A percentile compares a stretch with the other conserved stretches of the same genome.
These are phyloP conservation scores for Stemphylium lycopersici DNA, from an alignment of 2,329 filamentous ascomycete genomes.

Conservation along the genomic window DNA sequence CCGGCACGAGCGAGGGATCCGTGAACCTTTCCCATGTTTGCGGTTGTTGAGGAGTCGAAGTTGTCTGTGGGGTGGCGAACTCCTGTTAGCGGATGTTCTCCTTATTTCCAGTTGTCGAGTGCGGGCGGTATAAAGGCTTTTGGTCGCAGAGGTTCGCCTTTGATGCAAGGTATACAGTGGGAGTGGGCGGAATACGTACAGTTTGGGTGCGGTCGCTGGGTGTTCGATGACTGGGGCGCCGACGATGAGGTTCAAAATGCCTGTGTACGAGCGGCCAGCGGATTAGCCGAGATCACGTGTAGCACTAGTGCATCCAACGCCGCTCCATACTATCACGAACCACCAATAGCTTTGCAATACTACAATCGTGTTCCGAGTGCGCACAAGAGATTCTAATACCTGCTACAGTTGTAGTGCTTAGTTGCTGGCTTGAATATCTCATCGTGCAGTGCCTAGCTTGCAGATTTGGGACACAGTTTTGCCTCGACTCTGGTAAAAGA, in stretches of 20 bases:
- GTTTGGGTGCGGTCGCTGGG: constrained; percentile 39
- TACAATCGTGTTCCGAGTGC: neutral
- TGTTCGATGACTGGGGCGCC: constrained; percentile 43
- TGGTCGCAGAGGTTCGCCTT: constrained; percentile 10
- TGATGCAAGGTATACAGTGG: constrained; percentile 3
- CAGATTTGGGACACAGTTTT: neutral
- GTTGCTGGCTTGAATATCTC: neutral
- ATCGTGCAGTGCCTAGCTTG: neutral
- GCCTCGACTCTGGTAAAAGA: neutral
- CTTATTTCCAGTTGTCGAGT: constrained; percentile 5
- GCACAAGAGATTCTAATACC: neutral
- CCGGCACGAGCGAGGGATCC: constrained; percentile 93
- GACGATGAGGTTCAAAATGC: constrained; percentile 26
- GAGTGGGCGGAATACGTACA: constrained; percentile 40
- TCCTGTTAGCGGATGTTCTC: constrained; percentile 30
- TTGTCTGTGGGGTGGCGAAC: constrained; percentile 43
- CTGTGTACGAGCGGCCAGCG: constrained; percentile 15
- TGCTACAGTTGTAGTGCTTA: too few relatives aligned
- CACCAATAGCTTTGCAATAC: too few relatives aligned
- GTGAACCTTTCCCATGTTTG: constrained; percentile 91
- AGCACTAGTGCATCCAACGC: neutral
- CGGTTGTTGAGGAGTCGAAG: constrained; percentile 47
- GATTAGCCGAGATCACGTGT: constrained; percentile 36
- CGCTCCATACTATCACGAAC: too few relatives aligned
- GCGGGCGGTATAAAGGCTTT: neutral